Evolutionary conservation across 2,329 filamentous ascomycete species (phyloP), one percentile per base, ranked within the genome.

Genomic region (Trichoderma atrobrunneum): DNA sequence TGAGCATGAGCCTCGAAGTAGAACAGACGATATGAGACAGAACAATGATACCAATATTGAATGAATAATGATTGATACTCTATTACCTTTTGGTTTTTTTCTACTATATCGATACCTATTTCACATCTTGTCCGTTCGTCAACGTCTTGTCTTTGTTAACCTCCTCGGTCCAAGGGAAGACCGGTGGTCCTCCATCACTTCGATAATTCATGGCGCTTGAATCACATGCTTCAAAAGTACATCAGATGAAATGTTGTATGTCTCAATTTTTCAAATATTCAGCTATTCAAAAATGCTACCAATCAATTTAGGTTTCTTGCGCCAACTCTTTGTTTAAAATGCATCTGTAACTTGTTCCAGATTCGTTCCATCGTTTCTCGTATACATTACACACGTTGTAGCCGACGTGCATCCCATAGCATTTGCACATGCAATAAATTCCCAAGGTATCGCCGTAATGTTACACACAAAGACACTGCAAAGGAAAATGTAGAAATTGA

Each of bases 301-400:
- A 21, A 39, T 39, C 11, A 59, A 32, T 11, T 51, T 36, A 43
- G 11, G 30, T 32, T 11, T 24, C 28, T 54, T 34, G 28, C 32
- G 30, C 39, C 36, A 61, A 34, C 62, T 51, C n/a, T 43, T 26
- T 26, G 18, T 10, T 14, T 8, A 43, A 21, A 21, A 39, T 21
- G 18, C 32, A 30, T 30, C 21, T 51, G 56, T 32, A 32, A 28
- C 36, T 51, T 21, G 34, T 48, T 56, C 26, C 62, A 24, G 32
- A 56, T 66, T 60, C 65, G 36, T 60, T 69, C 65, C 65, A 60
- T 69, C 65, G 28, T 69, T 60, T 48, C 65, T 69, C 65, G 51
- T 69, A 26, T 69, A 18, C 36, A 69, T 34, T 39, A 69, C 24
- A 43, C 36, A 51, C 24, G 36, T 51, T 32, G 26, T 67, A 56